Evolutionary conservation across 2,329 filamentous ascomycete genomes (phyloP).

Genomic region (Alternaria alternata): DNA sequence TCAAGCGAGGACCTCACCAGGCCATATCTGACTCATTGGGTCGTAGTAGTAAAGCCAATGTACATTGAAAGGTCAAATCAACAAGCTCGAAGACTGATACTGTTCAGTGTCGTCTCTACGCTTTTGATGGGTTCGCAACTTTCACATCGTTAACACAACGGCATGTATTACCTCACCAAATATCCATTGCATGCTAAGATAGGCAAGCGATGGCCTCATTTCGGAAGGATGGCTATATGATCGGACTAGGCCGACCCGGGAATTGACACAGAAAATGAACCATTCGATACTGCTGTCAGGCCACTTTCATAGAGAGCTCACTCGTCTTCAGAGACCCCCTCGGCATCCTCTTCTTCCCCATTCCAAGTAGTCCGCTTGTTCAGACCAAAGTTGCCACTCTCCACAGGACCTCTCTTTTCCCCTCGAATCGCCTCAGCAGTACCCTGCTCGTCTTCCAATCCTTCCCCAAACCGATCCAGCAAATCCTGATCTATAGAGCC

Average conservation of each 20-base stretch:
- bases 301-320: not conserved
- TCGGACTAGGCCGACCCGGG: not conserved
- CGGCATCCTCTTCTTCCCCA: slow-evolving; percentile 7
- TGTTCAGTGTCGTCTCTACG: not conserved
- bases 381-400: not conserved
- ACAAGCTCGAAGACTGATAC: not conserved
- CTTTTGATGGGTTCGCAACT: not conserved
- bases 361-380: slow-evolving; percentile 1
- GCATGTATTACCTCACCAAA: not conserved
- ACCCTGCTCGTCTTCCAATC: not conserved
- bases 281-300: not conserved
- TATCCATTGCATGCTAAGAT: not conserved
- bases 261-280: not conserved
- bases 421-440: not conserved
- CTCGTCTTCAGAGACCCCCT: slow-evolving; percentile 19
- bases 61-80: not conserved
- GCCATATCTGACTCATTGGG: not conserved
- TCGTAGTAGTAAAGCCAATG: not conserved
- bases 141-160: not conserved
- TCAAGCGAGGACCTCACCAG: not conserved
- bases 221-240: not conserved
- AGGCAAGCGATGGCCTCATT: not conserved
- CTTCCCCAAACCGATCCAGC: not conserved
- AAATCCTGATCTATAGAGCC: not conserved
- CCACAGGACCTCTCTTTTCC: not conserved